phyloP scores from a whole-genome alignment of 1,139 yeast genomes.

The Blastobotrys arbuscula region DNA sequence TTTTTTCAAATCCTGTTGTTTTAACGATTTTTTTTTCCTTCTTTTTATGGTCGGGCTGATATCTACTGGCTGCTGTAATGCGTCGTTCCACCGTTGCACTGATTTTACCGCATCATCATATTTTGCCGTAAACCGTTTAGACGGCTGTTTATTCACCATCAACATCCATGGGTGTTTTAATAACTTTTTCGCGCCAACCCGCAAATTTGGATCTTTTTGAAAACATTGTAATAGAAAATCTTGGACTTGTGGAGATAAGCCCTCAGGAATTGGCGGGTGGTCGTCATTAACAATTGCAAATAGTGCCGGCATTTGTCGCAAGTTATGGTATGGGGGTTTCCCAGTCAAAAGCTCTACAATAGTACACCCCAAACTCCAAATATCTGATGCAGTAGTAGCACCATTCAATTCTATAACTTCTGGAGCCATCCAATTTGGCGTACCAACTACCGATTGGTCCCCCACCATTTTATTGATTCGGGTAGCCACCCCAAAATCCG shows the following conservation, averaged over 20 bases:
- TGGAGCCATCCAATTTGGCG: constrained; percentile 89
- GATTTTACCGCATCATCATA: constrained; percentile 33
- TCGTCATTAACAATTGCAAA: constrained; percentile 90
- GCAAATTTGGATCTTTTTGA: constrained; percentile 61
- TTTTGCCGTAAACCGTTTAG: constrained; percentile 15
- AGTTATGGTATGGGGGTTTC: constrained; percentile 79
- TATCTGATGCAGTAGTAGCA: constrained; percentile 71
- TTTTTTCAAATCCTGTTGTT: constrained; percentile 10
- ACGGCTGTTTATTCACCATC: constrained; percentile 8
- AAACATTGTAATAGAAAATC: constrained; percentile 75
- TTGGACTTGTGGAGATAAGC: constrained; percentile 41
- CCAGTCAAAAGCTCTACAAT: constrained; percentile 81
- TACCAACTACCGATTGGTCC: constrained; percentile 44
- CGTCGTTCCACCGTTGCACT: constrained; percentile 30
- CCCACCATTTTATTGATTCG: constrained; percentile 26
- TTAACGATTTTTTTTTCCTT: background rate
- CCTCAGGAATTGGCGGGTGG: constrained; percentile 70
- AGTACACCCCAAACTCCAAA: constrained; percentile 90
- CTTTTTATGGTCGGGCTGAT: constrained; percentile 2
- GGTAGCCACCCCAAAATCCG: constrained; percentile 78
- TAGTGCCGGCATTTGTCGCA: constrained; percentile 80
- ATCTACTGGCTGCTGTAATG: constrained; percentile 12
- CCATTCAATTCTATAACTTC: constrained; percentile 77
- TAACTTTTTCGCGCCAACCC: constrained; percentile 54
- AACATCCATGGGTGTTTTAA: constrained; percentile 56